Evolutionary conservation across 2,329 filamentous ascomycete species (phyloP), one percentile per base, ranked within the genome.

Genomic region (Bipolaris bicolor): DNA sequence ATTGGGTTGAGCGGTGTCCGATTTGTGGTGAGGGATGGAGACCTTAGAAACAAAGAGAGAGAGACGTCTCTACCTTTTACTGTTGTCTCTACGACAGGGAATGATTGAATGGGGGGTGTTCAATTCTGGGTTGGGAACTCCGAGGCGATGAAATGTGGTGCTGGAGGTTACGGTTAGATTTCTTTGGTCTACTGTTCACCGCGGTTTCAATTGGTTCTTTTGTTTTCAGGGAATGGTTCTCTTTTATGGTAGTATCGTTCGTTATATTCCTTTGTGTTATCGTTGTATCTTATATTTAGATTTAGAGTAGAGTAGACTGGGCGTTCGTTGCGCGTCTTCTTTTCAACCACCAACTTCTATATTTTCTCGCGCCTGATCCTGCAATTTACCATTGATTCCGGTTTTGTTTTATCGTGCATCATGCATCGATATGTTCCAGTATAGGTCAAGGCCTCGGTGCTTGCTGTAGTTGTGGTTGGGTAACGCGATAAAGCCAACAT

Each of bases 381-480:
- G 29, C 29, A 18, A 55, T 71, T 81, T 16, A 63, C 80, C 33
- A 79, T 77, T 0, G 74, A n/a, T n/a, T 9, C 6, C 3, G 7
- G 10, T 5, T 7, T 43, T 5, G 3, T n/a, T 43, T 7, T 9
- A 5, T 13, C 13, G 2, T 26, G 7, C 11, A 16, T 16, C 22
- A 20, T 26, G n/a, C 13, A 43, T 26, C 5, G 3, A 31, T 3
- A 31, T 31, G 29, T 80, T 0, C 78, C 78, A 0, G 75, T 79
- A n/a, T 80, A 80, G 57, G 70, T 77, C 44, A 72, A 71, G 3
- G 75, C 76, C 0, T 75, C 74, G 1, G 50, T 73, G 2, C 61
- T 77, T 11, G 72, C 74, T 9, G 58, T 78, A n/a, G 60, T 29
- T 4, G 67, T 74, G 5, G 76, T 74, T 5, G 73, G 59, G 46